Evolutionary conservation across 2,329 filamentous ascomycete species (phyloP).

Genomic region (Hymenoscyphus fructigenus): DNA sequence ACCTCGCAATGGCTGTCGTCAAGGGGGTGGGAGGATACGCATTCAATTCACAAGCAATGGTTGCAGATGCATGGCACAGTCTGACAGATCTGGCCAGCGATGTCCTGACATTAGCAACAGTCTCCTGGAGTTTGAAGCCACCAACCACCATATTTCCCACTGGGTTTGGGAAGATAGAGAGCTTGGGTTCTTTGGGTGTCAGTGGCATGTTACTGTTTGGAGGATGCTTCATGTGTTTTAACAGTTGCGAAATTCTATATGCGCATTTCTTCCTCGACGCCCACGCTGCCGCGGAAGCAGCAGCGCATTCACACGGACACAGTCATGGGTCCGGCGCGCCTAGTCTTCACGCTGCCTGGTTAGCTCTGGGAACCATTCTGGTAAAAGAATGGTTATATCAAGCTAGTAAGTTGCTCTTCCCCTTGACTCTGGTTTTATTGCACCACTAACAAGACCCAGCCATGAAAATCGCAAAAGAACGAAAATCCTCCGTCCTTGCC

Average conservation of each 20-base stretch:
- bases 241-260: conserved; percentile 68
- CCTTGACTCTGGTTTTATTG: conserved; percentile 1
- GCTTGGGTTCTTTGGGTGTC: conserved; percentile 87
- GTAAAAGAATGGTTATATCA: conserved; percentile 97
- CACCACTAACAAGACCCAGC: conserved; percentile 50
- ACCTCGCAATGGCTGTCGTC: conserved; percentile 88
- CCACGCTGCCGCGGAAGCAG: conserved; percentile 50
- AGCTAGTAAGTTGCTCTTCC: conserved; percentile 67
- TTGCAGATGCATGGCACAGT: conserved; percentile 93
- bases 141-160: conserved; percentile 81
- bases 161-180: conserved; percentile 98
- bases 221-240: conserved; percentile 88
- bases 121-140: conserved; percentile 87
- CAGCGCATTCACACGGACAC: conserved; percentile 59
- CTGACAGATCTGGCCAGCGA: conserved; percentile 94
- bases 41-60: conserved; percentile 92
- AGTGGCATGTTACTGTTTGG: conserved; percentile 87
- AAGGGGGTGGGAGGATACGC: conserved; percentile 91
- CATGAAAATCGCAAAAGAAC: conserved; percentile 92
- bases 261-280: conserved; percentile 70
- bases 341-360: conserved; percentile 91
- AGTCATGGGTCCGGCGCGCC: conserved; percentile 65
- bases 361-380: conserved; percentile 84
- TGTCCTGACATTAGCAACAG: conserved; percentile 88
- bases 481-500: conserved; percentile 91